phyloP scores from a whole-genome alignment of 2,329 filamentous ascomycete species.

The Teratosphaeria zuluensis region DNA sequence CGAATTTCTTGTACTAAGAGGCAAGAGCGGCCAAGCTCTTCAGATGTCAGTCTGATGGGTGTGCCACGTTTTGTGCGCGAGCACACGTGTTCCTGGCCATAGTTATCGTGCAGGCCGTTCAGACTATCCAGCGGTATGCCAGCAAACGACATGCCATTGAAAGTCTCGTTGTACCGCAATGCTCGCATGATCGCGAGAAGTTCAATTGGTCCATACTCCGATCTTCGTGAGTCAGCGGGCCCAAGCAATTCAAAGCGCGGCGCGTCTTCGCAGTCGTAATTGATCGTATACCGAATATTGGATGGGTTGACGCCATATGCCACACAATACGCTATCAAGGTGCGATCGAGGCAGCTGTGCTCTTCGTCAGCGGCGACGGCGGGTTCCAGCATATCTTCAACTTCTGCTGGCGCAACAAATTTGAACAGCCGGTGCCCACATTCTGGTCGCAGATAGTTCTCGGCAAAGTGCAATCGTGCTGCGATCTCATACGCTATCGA shows the following conservation, averaged over 20 bases:
- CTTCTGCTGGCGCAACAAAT: constrained; percentile 48
- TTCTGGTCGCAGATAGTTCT: constrained; percentile 55
- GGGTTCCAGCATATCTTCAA: constrained; percentile 43
- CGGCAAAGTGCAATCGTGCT: constrained; percentile 49
- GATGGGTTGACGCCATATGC: constrained; percentile 59
- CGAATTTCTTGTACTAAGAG: constrained; percentile 60
- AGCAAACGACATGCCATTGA: constrained; percentile 57
- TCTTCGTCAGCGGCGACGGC: constrained; percentile 47
- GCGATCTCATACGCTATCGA: constrained; percentile 56
- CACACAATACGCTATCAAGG: constrained; percentile 58
- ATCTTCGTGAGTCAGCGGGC: constrained; percentile 41
- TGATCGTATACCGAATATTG: constrained; percentile 55
- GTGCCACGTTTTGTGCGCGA: constrained; percentile 47
- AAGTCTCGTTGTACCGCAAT: constrained; percentile 61
- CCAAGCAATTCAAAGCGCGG: constrained; percentile 56
- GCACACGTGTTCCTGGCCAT: constrained; percentile 54
- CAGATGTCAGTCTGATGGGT: constrained; percentile 43
- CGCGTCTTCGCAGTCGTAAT: constrained; percentile 54
- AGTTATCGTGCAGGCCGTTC: constrained; percentile 50
- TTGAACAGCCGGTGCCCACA: constrained; percentile 55
- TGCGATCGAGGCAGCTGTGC: constrained; percentile 53
- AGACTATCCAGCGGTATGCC: constrained; percentile 54
- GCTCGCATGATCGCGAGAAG: constrained; percentile 61
- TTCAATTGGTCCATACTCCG: constrained; percentile 51
- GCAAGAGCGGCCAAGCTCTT: constrained; percentile 46